Conservation (phyloP, 495 filamentous ascomycete species). For the Eremomyces bilateralis region DNA sequence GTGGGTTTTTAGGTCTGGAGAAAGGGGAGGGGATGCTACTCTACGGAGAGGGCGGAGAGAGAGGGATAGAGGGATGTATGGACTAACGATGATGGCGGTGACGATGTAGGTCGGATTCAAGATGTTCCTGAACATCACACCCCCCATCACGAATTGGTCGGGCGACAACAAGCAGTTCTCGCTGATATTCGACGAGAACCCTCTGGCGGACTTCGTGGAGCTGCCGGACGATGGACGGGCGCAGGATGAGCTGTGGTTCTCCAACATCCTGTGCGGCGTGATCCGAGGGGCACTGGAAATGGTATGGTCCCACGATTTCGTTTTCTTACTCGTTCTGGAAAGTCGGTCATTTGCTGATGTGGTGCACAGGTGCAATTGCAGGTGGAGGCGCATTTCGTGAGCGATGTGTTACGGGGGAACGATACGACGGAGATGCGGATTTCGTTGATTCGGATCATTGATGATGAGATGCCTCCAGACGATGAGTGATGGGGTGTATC, state of each 20-base stretch:
- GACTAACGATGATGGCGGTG: slow-evolving; percentile 1
- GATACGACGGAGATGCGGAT: slow-evolving; percentile 96
- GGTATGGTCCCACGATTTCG: slow-evolving; percentile 27
- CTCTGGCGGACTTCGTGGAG: slow-evolving; percentile 91
- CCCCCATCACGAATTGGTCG: slow-evolving; percentile 85
- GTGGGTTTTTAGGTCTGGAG: slow-evolving; percentile 24
- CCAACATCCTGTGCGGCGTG: slow-evolving; percentile 88
- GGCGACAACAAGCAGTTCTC: slow-evolving; percentile 92
- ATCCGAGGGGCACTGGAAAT: slow-evolving; percentile 83
- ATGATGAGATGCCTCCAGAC: slow-evolving; percentile 91
- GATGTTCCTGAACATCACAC: slow-evolving; percentile 96
- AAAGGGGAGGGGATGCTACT: neutral
- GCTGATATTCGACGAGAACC: slow-evolving; percentile 89
- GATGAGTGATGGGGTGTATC: slow-evolving; percentile 44
- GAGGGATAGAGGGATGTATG: neutral
- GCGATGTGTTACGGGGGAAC: slow-evolving; percentile 79
- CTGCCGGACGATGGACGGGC: slow-evolving; percentile 87
- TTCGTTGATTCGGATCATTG: slow-evolving; percentile 79
- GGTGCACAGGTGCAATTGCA: slow-evolving; percentile 73
- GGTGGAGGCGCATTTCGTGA: slow-evolving; percentile 91
- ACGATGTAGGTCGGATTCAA: slow-evolving; percentile 76
- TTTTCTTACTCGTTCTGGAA: slow-evolving; percentile 1
- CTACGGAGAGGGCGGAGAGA: neutral
- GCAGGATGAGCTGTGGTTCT: slow-evolving; percentile 96
- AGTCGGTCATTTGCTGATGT: slow-evolving; percentile 5